These are phyloP conservation scores for Termitomyces sp. DNA, from an alignment of 768 basidiomycete species.

Conservation along the genomic window DNA sequence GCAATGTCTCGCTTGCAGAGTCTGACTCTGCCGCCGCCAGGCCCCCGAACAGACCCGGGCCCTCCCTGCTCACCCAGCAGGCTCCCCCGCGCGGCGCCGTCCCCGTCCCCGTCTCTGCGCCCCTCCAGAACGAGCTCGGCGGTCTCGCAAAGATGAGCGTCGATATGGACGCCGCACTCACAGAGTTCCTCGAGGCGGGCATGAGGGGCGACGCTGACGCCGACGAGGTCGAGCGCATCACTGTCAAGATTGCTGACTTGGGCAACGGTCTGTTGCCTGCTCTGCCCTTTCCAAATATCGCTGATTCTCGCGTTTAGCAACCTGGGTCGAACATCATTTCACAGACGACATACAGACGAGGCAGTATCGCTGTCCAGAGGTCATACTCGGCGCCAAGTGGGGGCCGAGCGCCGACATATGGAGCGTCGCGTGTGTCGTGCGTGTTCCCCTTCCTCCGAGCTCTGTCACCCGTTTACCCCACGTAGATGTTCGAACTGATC, in stretches of 20 bases:
- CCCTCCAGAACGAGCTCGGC: not conserved
- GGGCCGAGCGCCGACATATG: conserved; percentile 93
- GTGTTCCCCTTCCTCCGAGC: conserved; percentile 22
- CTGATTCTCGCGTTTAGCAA: conserved; percentile 40
- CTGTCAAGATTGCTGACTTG: conserved; percentile 98
- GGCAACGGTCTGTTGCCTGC: conserved; percentile 69
- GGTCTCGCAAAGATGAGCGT: conserved; percentile 7
- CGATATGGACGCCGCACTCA: conserved; percentile 14
- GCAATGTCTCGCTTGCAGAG: conserved; percentile 30
- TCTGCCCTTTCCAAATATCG: not conserved
- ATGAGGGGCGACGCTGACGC: conserved; percentile 12
- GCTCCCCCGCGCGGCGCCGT: not conserved
- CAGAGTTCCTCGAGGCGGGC: conserved; percentile 12
- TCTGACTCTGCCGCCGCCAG: not conserved
- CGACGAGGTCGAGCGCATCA: conserved; percentile 61
- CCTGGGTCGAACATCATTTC: conserved; percentile 93
- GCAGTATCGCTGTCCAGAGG: conserved; percentile 97
- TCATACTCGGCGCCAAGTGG: conserved; percentile 96
- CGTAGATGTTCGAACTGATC: conserved; percentile 88
- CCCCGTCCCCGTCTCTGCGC: conserved; percentile 10
- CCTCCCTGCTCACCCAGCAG: conserved; percentile 64
- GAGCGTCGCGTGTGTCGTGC: conserved; percentile 91
- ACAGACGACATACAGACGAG: conserved; percentile 98
- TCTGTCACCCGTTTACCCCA: not conserved
- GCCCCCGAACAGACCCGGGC: conserved; percentile 32